These are phyloP conservation scores for Abrus pulchellus DNA, from an alignment of 306 rosid genomes.

Conservation along the genomic window DNA sequence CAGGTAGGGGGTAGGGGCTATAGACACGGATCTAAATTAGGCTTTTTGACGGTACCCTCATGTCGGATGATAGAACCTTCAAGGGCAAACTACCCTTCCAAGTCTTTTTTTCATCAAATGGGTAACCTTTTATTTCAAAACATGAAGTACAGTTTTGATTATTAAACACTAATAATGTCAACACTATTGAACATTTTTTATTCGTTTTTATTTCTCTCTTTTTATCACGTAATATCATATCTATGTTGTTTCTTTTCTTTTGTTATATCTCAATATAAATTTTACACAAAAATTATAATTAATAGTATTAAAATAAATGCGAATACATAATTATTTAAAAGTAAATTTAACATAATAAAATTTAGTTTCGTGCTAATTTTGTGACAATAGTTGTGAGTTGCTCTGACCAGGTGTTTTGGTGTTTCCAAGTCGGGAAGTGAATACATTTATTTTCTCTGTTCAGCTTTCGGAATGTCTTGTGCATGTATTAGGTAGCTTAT, in stretches of 20 bases:
- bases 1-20: not conserved
- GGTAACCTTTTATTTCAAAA: not conserved
- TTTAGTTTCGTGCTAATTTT: not conserved
- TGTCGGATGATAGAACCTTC: slow-evolving; percentile 21
- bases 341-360: no score
- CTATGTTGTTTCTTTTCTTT: no score
- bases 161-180: no score
- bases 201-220: no score
- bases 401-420: not conserved
- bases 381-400: not conserved
- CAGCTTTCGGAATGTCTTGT: slow-evolving; percentile 13
- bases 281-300: no score
- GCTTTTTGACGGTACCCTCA: not conserved
- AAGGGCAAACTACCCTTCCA: not conserved
- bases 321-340: no score
- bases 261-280: no score
- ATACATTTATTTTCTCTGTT: not conserved
- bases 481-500: not conserved
- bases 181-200: no score
- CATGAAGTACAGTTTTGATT: not conserved
- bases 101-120: not conserved
- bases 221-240: no score
- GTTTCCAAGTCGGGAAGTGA: not conserved
- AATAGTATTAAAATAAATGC: no score
- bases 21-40: not conserved